A percentile compares a stretch with the other conserved stretches of the same genome.
These are phyloP conservation scores for Moringa oleifera DNA, from an alignment of 345 rosid genomes.

Conservation along the genomic window DNA sequence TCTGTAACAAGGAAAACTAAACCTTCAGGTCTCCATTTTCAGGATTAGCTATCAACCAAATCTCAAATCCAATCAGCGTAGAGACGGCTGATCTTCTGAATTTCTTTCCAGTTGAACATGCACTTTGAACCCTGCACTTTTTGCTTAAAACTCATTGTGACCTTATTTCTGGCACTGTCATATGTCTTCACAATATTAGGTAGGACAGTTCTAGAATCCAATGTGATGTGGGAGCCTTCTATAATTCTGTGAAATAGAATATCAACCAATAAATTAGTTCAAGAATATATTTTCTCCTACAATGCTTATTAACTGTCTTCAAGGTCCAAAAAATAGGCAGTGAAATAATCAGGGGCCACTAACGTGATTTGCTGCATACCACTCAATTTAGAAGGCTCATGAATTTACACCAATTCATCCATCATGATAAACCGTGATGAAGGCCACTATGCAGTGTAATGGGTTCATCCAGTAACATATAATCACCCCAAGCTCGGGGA, in stretches of 20 bases:
- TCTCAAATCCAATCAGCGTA: slow-evolving; percentile 24
- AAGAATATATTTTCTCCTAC: too few species aligned
- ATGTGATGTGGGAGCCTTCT: background rate
- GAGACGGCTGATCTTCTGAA: slow-evolving; percentile 10
- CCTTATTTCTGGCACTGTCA: background rate
- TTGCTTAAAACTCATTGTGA: too few species aligned
- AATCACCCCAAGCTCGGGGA: background rate
- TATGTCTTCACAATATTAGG: background rate
- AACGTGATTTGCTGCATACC: background rate
- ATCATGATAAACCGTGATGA: background rate
- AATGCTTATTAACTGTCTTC: too few species aligned
- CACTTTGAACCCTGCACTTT: background rate
- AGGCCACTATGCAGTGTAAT: background rate
- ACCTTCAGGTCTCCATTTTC: background rate
- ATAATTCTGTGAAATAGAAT: slow-evolving; percentile 18
- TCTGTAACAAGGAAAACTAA: background rate
- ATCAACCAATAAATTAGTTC: too few species aligned
- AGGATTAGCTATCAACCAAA: background rate
- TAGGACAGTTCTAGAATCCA: background rate
- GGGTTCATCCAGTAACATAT: background rate
- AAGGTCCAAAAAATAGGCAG: too few species aligned
- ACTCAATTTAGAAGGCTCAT: background rate
- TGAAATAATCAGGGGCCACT: too few species aligned
- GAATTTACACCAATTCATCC: background rate
- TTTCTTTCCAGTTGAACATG: slow-evolving; percentile 4